Evolutionary conservation across 2,329 filamentous ascomycete genomes (phyloP).

Genomic region (Pseudogymnoascus sp.): DNA sequence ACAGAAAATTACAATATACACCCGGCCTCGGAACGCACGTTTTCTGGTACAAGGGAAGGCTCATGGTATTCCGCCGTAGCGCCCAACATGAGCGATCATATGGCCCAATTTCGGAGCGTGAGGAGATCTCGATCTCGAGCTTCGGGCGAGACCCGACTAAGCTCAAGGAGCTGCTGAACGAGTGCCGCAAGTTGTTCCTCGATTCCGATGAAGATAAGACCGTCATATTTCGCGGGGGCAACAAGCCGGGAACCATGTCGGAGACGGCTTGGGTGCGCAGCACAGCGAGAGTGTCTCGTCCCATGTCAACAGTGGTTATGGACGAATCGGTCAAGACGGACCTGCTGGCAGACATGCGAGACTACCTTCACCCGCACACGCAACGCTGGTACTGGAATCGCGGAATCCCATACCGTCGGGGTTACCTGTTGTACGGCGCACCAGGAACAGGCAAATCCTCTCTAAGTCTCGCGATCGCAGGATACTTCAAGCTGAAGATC

Average conservation of each 20-base stretch:
- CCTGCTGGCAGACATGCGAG: slow-evolving; percentile 51
- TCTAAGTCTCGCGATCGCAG: slow-evolving; percentile 61
- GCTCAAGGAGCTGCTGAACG: slow-evolving; percentile 53
- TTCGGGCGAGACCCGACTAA: slow-evolving; percentile 53
- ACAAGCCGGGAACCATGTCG: slow-evolving; percentile 30
- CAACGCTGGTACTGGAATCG: slow-evolving; percentile 75
- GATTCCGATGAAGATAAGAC: slow-evolving; percentile 55
- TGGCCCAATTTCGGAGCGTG: slow-evolving; percentile 41
- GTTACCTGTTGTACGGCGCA: slow-evolving; percentile 74
- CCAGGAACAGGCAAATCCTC: slow-evolving; percentile 75
- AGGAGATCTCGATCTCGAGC: slow-evolving; percentile 52
- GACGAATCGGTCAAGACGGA: slow-evolving; percentile 51
- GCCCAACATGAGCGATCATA: slow-evolving; percentile 34
- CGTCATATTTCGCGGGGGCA: slow-evolving; percentile 53
- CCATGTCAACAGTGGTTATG: slow-evolving; percentile 58
- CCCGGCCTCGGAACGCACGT: slow-evolving; percentile 59
- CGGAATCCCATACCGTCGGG: slow-evolving; percentile 77
- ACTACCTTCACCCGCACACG: slow-evolving; percentile 55
- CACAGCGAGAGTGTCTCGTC: slow-evolving; percentile 50
- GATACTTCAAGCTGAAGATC: slow-evolving; percentile 61
- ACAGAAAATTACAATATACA: slow-evolving; percentile 47
- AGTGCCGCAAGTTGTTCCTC: slow-evolving; percentile 47
- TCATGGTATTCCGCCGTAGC: slow-evolving; percentile 50
- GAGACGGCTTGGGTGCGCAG: slow-evolving; percentile 53
- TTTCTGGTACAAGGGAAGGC: slow-evolving; percentile 56